Evolutionary conservation across 2,329 filamentous ascomycete species (phyloP), one percentile per base, ranked within the genome.

Genomic region (Botrytis fabae): DNA sequence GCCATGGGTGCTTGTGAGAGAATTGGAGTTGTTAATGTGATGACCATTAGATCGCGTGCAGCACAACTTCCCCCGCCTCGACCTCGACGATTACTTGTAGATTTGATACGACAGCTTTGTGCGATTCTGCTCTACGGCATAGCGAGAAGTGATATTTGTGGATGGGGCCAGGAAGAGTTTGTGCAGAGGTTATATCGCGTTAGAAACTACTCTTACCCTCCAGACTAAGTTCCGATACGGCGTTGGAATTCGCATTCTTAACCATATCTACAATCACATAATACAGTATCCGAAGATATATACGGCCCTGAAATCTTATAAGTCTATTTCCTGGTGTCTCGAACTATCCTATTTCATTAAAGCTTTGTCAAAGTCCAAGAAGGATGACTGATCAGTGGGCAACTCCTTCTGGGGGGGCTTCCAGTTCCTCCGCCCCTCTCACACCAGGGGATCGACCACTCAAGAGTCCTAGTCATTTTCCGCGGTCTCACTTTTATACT

Each of bases 381-480:
- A 72, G 8, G 28, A 72, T 72, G 70, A 64, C 69, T 48, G 70
- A 48, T 4, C 70, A 40, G 32, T 61, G 70, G 70, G 44, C 46
- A 20, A 42, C 63, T 61, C 46, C 70, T 38, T 59, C 44, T 28
- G 63, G 25, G 22, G 42, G 63, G 5, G 54, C 63, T 40, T 72
- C 70, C 38, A 72, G 40, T 48, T 20, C 48, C 28, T 59, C 62
- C 12, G 14, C 62, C 32, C 28, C 61, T 42, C 32, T 28, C 25
- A 44, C 54, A 32, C 32, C 70, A 69, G 70, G 42, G 42, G 32
- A 25, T 20, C 51, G 60, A 69, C 48, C 48, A 40, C n/a, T 42
- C n/a, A 62, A 72, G n/a, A 69, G 63, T 42, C 70, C 70, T 20
- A 72, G 70, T 48, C 42, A 32, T 25, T 72, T 72, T 42, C 70